Base-by-base conservation (phyloP, 371 early-diverging fungal genomes). In the Apophysomyces trapeziformis region DNA sequence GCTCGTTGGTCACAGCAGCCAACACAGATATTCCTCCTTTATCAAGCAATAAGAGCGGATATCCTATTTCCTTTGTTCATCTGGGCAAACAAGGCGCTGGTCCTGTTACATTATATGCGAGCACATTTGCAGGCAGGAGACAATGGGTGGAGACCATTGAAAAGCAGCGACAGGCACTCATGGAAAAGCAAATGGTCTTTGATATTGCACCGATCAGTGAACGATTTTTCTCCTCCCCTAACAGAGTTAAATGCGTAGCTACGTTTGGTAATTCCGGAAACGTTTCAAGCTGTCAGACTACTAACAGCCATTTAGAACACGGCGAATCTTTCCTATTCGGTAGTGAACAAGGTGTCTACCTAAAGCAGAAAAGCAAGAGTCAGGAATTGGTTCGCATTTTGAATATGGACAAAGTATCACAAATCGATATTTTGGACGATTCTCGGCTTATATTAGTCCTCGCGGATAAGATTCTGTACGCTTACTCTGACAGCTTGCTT, bases 131-230 rank as follows among this genome's bases (percentile, higher is more conserved):
- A 0, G 90, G 88, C 57, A 85, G 93, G 16, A 84, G 85, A 62
- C 87, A 94, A 62, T 96, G 96, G 97, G 76, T 88, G 54, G 92
- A 93, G 56, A 89, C 89, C 66, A 92, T 96, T 58, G 88, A 90
- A 68, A 86, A 85, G 58, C 93, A 93, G 71, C 84, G 87, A 39
- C 82, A 86, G 58, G 72, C 76, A 2, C 54, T 93, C 38, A 86
- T 79, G 60, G 85, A 80, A 46, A 83, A 86, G 60, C 75, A 80
- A 66, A 74, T 80, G 68, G 82, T 86, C 57, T 85, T 92, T 74
- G 89, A 92, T 64, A 71, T 89, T 37, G 64, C 73, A 38, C 66
- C 70, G 32, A 69, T 76, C 63, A 74, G 64, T 57, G 70, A 76
- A 58, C 65, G 65, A 11, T 78, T 76, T 60, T 78, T 78, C 58